Conservation (phyloP, 805 yeast species). For the Lipomyces kockii region DNA sequence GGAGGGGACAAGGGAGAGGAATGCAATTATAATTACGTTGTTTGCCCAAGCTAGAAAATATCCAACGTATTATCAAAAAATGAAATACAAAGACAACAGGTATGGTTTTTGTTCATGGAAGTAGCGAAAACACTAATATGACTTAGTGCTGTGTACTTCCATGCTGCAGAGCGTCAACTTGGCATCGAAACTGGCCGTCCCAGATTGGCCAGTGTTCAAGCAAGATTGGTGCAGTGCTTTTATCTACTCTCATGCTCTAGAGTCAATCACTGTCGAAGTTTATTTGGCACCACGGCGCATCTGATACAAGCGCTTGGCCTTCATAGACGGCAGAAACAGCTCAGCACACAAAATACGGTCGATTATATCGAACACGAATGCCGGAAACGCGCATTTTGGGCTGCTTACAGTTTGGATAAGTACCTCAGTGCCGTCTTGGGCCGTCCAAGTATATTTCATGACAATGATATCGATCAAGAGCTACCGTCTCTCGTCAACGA, state of each 20-base stretch:
- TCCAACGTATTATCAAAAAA: constrained; percentile 7
- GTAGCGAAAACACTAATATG: no score
- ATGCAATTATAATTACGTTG: constrained; percentile 25
- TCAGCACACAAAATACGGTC: not conserved
- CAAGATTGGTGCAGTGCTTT: constrained; percentile 30
- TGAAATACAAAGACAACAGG: constrained; percentile 13
- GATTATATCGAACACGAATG: constrained; percentile 36
- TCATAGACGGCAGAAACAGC: constrained; percentile 24
- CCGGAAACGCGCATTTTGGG: constrained; percentile 39
- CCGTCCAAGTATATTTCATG: constrained; percentile 55
- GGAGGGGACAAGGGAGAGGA: constrained; percentile 23
- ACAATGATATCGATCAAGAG: constrained; percentile 52
- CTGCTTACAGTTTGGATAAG: constrained; percentile 43
- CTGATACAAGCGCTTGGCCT: constrained; percentile 30
- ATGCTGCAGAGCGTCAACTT: constrained; percentile 30
- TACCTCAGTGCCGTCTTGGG: constrained; percentile 56
- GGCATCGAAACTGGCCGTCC: constrained; percentile 25
- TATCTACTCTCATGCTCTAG: constrained; percentile 31
- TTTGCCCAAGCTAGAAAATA: constrained; percentile 29
- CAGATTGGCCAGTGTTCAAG: constrained; percentile 29
- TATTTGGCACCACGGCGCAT: constrained; percentile 31
- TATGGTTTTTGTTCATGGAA: no score
- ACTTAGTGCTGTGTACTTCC: constrained; percentile 14
- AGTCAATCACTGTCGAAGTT: constrained; percentile 29
- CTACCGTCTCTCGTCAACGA: constrained; percentile 29